phyloP scores from a whole-genome alignment of 352 stramenopile genomes.

The Phytophthora pluvialis region DNA sequence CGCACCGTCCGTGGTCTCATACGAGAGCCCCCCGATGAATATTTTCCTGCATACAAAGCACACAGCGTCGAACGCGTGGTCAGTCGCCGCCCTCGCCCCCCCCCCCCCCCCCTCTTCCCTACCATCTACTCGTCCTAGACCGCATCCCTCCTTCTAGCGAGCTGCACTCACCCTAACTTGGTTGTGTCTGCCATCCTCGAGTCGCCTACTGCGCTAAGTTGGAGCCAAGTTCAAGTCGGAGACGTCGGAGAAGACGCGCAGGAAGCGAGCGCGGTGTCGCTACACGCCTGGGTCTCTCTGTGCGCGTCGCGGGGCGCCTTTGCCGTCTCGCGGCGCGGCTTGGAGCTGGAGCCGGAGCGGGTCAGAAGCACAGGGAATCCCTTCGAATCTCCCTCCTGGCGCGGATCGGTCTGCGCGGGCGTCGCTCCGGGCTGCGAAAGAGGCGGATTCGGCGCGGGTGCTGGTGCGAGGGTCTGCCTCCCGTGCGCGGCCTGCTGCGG shows the following conservation, averaged over 20 bases:
- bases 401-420: not conserved
- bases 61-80: constrained; percentile 16
- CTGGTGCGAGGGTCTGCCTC: constrained; percentile 5
- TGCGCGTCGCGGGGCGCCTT: constrained; percentile 1
- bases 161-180: constrained; percentile 48
- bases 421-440: not conserved
- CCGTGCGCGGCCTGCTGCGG: constrained; percentile 6
- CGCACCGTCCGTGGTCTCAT: constrained; percentile 90
- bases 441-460: not conserved
- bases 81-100: constrained; percentile 3
- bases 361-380: constrained; percentile 31
- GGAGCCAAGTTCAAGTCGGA: constrained; percentile 18
- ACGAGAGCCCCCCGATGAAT: constrained; percentile 91
- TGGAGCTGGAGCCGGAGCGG: constrained; percentile 3
- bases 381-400: constrained; percentile 18
- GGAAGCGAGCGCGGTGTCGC: constrained; percentile 1
- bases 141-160: not conserved
- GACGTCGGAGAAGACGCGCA: not conserved
- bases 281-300: not conserved
- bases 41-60: constrained; percentile 77
- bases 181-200: constrained; percentile 51
- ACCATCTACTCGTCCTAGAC: not conserved
- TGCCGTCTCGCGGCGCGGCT: constrained; percentile 8
- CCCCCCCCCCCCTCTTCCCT: not conserved
- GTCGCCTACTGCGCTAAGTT: constrained; percentile 37